phyloP scores from a whole-genome alignment of 2,329 filamentous ascomycete species.

The Neodidymelliopsis sp. region DNA sequence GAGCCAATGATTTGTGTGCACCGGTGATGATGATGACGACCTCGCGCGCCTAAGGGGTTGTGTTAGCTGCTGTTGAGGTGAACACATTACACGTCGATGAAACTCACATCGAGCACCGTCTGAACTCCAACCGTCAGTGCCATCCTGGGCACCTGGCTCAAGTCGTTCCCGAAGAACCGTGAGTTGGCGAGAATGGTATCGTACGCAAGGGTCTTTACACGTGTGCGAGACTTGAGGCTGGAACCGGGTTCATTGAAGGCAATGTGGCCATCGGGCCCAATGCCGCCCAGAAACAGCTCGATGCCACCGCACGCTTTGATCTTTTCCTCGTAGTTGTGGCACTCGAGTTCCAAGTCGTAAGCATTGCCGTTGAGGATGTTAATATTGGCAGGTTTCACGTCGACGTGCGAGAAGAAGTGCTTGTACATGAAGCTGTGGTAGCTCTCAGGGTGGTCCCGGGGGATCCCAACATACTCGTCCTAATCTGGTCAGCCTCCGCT shows the following conservation, averaged over 20 bases:
- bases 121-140: conserved; percentile 85
- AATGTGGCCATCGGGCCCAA: conserved; percentile 86
- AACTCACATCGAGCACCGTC: conserved; percentile 73
- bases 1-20: conserved; percentile 78
- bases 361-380: conserved; percentile 86
- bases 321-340: conserved; percentile 78
- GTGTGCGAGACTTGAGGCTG: conserved; percentile 76
- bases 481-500: conserved; percentile 47
- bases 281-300: conserved; percentile 84
- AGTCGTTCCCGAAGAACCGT: conserved; percentile 79
- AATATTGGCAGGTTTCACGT: conserved; percentile 81
- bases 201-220: conserved; percentile 86
- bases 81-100: conserved; percentile 11
- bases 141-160: conserved; percentile 78
- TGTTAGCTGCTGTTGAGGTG: conserved; percentile 25
- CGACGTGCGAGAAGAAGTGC: conserved; percentile 86
- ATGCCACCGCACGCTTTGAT: conserved; percentile 80
- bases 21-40: conserved; percentile 85
- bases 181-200: conserved; percentile 88
- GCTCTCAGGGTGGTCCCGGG: conserved; percentile 81
- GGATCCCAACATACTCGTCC: conserved; percentile 88
- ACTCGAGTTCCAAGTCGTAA: conserved; percentile 76
- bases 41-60: conserved; percentile 65
- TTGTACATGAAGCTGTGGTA: conserved; percentile 96
- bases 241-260: conserved; percentile 92